Base-by-base conservation (phyloP, 2,329 filamentous ascomycete genomes). In the Ceratocystis eucalypticola region DNA sequence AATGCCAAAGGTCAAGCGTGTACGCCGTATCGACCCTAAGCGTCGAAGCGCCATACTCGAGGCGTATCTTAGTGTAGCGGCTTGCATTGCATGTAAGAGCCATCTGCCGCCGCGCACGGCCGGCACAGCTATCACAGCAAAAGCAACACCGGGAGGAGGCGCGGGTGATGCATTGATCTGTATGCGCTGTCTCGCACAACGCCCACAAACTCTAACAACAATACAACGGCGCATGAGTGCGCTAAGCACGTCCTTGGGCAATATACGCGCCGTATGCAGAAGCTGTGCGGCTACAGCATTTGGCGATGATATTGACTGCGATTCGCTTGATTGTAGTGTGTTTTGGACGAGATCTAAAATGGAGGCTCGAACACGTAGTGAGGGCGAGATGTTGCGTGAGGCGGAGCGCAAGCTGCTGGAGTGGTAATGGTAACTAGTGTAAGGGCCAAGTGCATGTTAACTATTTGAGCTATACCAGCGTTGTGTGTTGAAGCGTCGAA, bases 321-420 rank as follows among this genome's bases (percentile, higher is more conserved):
- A 96, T 72, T 96, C 89, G 74, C 85, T 89, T 74, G 93, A 96
- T 75, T 99, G 94, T 73, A 88, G 92, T 0, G 90, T 96, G 0
- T 97, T 96, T 71, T 97, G 96, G 76, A 86, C 86, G 41, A 77
- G 90, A 15, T 81, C 84, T 65, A 88, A 85, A 74, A 85, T 89
- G 72, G 75, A 74, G 25, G 80, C 80, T 8, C 79, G 76, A 70
- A 74, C 79, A 59, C 72, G 74, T 45, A 74, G 74, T 2, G 78
- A 80, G 72, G 72, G 70, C 72, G 71, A 59, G 10, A 41, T 65
- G 3, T 28, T 71, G 74, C 17, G 69, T 74, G 8, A 74, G 74
- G 69, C 74, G 74, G 72, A 69, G 59, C 67, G 67, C 61, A 69
- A 69, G 48, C 74, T 73, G 62, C 65, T 77, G 50, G 71, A 74